Evolutionary conservation across 495 filamentous ascomycete genomes (phyloP), one percentile per base, ranked within the genome.

Genomic region (Chaetomidium leptoderma): DNA sequence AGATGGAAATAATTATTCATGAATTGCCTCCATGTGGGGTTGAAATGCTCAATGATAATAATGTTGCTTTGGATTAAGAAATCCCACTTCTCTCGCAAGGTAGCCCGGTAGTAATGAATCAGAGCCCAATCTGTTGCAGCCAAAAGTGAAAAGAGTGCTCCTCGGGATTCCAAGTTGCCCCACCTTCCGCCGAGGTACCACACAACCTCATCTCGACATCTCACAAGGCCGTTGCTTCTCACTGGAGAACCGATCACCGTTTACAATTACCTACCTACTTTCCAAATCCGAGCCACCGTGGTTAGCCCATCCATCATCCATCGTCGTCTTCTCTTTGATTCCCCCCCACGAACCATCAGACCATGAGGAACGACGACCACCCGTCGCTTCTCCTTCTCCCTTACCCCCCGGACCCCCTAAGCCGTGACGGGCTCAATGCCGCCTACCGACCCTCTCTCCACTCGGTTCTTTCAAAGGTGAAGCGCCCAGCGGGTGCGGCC

Each of bases 341-440:
- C 17, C 37, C 19, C 13, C 30, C 40, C 21, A n/a, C 11, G 8
- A n/a, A n/a, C 23, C 17, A 17, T n/a, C 35, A 35, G 23, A 57
- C 27, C 23, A 66, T 58, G 58, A 36, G 43, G 30, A 57, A 61
- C 8, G 55, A 70, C 24, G 53, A 64, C 11, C 60, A 66, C 35
- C 77, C 79, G 16, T 80, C 78, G 43, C 75, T 87, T 26, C 71
- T 85, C 6, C 73, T 87, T 16, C 76, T 86, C 53, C 80, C 83
- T 33, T 78, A 78, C 49, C 76, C 80, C 35, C 82, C 83, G 16
- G 64, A 75, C 27, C 76, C 77, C 5, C 65, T 72, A 13, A 74
- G 66, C 43, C 71, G 72, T 55, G 60, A 66, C 10, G 62, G 75
- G 6, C 67, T 88, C 52, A 73, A 76, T 39, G 77, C 79, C n/a